Percentiles rank a stretch among this genome's conserved stretches.
Conservation (phyloP, 1,284 basidiomycete genomes). For the Amylostereum chailletii region DNA sequence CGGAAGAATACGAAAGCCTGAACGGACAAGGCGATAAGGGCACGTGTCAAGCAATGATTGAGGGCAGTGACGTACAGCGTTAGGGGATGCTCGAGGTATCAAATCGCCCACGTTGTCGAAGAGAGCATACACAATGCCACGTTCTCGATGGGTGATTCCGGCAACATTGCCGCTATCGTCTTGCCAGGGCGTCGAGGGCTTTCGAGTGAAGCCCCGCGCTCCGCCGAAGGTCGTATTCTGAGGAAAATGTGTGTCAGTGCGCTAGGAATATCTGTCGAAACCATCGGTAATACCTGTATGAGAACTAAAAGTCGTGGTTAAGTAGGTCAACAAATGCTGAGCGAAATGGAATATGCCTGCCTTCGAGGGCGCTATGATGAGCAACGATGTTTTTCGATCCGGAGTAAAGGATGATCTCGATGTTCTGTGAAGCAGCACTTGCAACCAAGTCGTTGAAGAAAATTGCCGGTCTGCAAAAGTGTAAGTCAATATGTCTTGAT, state of each 20-base stretch:
- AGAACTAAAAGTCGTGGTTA: conserved; percentile 30
- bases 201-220: conserved; percentile 59
- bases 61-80: conserved; percentile 30
- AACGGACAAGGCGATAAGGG: background rate
- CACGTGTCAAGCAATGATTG: background rate
- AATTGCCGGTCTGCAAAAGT: conserved; percentile 40
- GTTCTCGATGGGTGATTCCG: conserved; percentile 66
- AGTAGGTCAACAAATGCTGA: conserved; percentile 2
- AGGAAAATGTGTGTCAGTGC: background rate
- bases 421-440: conserved; percentile 40
- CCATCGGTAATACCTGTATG: conserved; percentile 38
- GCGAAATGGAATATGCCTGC: conserved; percentile 22
- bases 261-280: background rate
- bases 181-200: conserved; percentile 58
- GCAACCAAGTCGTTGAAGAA: conserved; percentile 58
- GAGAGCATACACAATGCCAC: conserved; percentile 57
- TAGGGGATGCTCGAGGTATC: conserved; percentile 39
- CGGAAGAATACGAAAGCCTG: conserved; percentile 10
- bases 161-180: conserved; percentile 50
- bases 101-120: conserved; percentile 51
- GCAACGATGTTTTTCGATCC: conserved; percentile 64
- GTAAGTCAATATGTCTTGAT: no score
- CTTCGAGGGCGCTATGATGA: conserved; percentile 55
- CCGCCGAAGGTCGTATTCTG: conserved; percentile 72
- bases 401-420: conserved; percentile 52